phyloP scores from a whole-genome alignment of 1,284 basidiomycete genomes.

The Malassezia yamatoensis region DNA sequence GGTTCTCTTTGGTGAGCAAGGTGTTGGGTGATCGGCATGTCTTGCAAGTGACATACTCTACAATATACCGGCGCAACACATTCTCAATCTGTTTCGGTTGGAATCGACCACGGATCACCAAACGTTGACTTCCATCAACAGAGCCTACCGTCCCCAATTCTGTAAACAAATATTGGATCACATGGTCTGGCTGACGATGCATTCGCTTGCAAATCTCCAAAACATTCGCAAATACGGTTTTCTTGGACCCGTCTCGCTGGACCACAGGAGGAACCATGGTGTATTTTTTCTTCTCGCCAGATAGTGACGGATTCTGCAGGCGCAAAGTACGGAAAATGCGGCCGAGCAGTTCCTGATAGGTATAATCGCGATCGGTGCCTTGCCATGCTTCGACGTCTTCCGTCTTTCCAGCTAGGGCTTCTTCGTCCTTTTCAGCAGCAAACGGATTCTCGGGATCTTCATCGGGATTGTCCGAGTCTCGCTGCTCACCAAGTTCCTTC shows the following conservation, averaged over 20 bases:
- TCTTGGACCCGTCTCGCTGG: constrained; percentile 86
- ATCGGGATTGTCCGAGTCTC: constrained; percentile 54
- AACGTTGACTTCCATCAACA: constrained; percentile 79
- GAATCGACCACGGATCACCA: constrained; percentile 96
- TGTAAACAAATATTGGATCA: constrained; percentile 92
- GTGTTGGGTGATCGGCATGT: constrained; percentile 99
- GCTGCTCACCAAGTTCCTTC: constrained; percentile 51
- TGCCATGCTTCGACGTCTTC: constrained; percentile 57
- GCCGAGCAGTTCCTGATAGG: constrained; percentile 84
- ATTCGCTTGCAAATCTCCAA: constrained; percentile 96
- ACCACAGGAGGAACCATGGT: constrained; percentile 95
- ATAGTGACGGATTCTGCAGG: constrained; percentile 81
- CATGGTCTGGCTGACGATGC: constrained; percentile 98
- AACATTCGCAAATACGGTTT: constrained; percentile 91
- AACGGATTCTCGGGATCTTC: constrained; percentile 47
- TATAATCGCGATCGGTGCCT: constrained; percentile 83
- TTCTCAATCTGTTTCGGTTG: constrained; percentile 99
- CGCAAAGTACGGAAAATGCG: constrained; percentile 87
- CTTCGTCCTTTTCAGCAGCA: constrained; percentile 22
- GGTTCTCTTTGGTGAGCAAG: constrained; percentile 88
- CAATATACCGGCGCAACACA: constrained; percentile 89
- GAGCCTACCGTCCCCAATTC: constrained; percentile 97
- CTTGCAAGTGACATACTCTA: constrained; percentile 99
- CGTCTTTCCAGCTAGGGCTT: constrained; percentile 18
- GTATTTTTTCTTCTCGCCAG: constrained; percentile 69